Base-by-base conservation (phyloP, 176 grass and related monocot species). In the Eremochloa ophiuroides region DNA sequence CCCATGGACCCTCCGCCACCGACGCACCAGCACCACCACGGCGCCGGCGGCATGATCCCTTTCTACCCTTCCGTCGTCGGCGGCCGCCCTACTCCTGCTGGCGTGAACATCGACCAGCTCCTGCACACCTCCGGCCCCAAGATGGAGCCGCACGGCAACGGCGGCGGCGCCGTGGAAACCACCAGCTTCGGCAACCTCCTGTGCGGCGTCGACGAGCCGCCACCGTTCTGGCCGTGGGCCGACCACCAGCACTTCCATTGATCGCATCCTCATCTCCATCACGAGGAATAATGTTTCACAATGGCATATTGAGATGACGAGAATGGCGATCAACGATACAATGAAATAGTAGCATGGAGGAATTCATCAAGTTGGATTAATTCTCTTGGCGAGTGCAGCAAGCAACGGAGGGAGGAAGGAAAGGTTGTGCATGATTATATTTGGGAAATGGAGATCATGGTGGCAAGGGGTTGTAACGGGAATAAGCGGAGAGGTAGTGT, bases 231-330 rank as follows among this genome's bases (percentile, higher is more conserved):
- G 96, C 67, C 96, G 18, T 98, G 96, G 96, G 28, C 96, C 4
- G 96, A 98, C 66, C 88, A 93, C 78, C 90, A 87, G 71, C 88
- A 91, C 46, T 98, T 98, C 83, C 88, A 98, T 75, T 95, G 85
- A 90, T 74, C 15, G 20, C 16, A n/a, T 12, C 55, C n/a, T 59
- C 10, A 5, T 59, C 55, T 16, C 26, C 27, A 30, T 39, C 8
- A 34, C 10, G 16, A 4, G 16, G 0, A 30, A 30, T 73, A 10
- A 29, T 30, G 0, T 5, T 28, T 66, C 60, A 23, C 3, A 9
- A 39, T 7, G 10, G 9, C 38, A 34, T 29, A 14, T 43, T 62
- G 50, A 15, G 13, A 43, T 50, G 73, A n/a, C n/a, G n/a, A n/a
- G n/a, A 4, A 58, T 22, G 35, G 55, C 28, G 60, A 77, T 77